Evolutionary conservation across 2,329 filamentous ascomycete species (phyloP).

Genomic region (Aspergillus uvarum): DNA sequence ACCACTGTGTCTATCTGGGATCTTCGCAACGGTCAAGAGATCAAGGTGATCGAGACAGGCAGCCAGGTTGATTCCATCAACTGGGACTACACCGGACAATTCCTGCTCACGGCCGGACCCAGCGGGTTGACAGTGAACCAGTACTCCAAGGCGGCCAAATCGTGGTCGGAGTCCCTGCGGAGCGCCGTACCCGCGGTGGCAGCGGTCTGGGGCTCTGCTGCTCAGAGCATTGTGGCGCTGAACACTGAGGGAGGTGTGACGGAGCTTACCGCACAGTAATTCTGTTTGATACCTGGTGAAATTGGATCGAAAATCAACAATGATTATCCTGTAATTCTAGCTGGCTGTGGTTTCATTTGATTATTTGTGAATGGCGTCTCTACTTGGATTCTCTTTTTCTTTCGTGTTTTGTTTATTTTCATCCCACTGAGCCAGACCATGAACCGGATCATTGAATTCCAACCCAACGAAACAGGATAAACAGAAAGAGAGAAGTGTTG

Average conservation of each 20-base stretch:
- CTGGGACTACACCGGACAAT: constrained; percentile 97
- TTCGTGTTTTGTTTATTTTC: background rate
- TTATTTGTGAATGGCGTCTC: constrained; percentile 2
- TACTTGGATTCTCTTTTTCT: background rate
- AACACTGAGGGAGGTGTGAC: constrained; percentile 73
- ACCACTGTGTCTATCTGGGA: constrained; percentile 85
- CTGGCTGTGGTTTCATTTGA: constrained; percentile 12
- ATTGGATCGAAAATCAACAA: constrained; percentile 10
- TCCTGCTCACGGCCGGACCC: constrained; percentile 76
- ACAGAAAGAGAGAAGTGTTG: background rate
- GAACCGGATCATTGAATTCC: background rate
- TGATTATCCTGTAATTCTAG: constrained; percentile 26
- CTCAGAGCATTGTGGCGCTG: constrained; percentile 71
- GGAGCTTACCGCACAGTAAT: constrained; percentile 62
- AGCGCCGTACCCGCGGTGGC: constrained; percentile 71
- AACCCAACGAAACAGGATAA: background rate
- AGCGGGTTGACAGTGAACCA: constrained; percentile 84
- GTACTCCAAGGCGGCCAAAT: constrained; percentile 82
- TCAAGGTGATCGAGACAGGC: constrained; percentile 84
- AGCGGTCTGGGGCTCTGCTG: constrained; percentile 74
- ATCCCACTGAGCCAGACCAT: background rate
- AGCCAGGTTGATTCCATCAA: constrained; percentile 71
- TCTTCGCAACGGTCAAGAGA: constrained; percentile 76
- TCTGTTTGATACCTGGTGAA: constrained; percentile 27
- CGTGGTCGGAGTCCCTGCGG: constrained; percentile 82